These are phyloP conservation scores for Boletellus sp. DNA, from an alignment of 768 basidiomycete genomes.

Conservation along the genomic window DNA sequence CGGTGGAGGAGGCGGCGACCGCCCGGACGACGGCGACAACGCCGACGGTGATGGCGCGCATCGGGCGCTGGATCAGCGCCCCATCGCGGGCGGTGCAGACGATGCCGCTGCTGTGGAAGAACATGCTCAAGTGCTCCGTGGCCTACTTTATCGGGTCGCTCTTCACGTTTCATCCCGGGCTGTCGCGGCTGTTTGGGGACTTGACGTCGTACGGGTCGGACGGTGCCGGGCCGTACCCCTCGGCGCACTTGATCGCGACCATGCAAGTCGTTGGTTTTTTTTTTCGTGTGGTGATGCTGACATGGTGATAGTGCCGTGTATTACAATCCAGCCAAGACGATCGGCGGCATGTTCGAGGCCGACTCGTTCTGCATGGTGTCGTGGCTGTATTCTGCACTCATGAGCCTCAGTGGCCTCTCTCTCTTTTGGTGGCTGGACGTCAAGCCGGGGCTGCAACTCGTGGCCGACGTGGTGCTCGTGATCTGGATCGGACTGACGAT, in stretches of 20 bases:
- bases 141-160: slow-evolving; percentile 88
- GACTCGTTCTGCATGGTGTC: slow-evolving; percentile 74
- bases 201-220: slow-evolving; percentile 49
- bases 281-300: slow-evolving; percentile 8
- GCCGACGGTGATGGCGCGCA: not conserved
- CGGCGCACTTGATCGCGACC: slow-evolving; percentile 90
- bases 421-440: slow-evolving; percentile 79
- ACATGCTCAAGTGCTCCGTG: slow-evolving; percentile 86
- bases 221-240: slow-evolving; percentile 56
- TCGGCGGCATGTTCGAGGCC: slow-evolving; percentile 91
- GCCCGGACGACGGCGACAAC: not conserved
- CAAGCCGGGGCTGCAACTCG: slow-evolving; percentile 64
- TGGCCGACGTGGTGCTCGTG: slow-evolving; percentile 72
- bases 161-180: slow-evolving; percentile 82
- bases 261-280: slow-evolving; percentile 46
- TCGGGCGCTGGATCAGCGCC: slow-evolving; percentile 6
- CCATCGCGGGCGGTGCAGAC: slow-evolving; percentile 27
- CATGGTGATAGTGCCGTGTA: slow-evolving; percentile 62
- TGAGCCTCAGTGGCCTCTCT: slow-evolving; percentile 73
- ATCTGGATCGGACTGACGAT: slow-evolving; percentile 83
- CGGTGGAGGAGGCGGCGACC: slow-evolving; percentile 11
- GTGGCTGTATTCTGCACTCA: slow-evolving; percentile 63
- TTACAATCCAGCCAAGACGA: slow-evolving; percentile 90
- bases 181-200: slow-evolving; percentile 68
- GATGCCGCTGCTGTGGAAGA: slow-evolving; percentile 53